phyloP scores from a whole-genome alignment of 148 eudicot species.

The Nyssa sinensis region DNA sequence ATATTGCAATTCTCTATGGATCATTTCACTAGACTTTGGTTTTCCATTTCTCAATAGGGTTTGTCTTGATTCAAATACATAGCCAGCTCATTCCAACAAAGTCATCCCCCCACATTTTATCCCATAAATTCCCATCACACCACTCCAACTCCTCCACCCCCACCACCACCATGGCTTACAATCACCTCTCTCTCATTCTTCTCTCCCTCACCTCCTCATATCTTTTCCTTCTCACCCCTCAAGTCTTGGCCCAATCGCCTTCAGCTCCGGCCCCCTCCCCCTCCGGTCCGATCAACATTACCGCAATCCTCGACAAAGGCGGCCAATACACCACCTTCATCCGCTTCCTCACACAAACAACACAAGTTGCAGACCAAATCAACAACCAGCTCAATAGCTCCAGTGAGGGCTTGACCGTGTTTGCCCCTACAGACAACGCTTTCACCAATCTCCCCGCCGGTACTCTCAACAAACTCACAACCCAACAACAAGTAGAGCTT shows the following conservation, averaged over 20 bases:
- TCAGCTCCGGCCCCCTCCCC: constrained; percentile 62
- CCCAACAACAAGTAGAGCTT: constrained; percentile 62
- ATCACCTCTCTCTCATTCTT: constrained; percentile 18
- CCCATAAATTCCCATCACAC: constrained; percentile 19
- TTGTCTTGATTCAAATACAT: constrained; percentile 1
- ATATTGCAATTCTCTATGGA: neutral
- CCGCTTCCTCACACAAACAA: constrained; percentile 38
- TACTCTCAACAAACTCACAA: constrained; percentile 47
- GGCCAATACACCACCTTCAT: constrained; percentile 57
- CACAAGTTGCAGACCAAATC: constrained; percentile 58
- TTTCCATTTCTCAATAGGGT: neutral
- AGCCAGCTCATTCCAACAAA: constrained; percentile 61
- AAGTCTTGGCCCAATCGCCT: constrained; percentile 31
- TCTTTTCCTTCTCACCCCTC: constrained; percentile 24
- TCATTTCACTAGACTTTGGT: neutral
- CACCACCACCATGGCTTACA: constrained; percentile 17
- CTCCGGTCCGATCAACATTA: constrained; percentile 56
- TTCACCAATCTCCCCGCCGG: constrained; percentile 69
- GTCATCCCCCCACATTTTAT: constrained; percentile 12
- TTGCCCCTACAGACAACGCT: constrained; percentile 79
- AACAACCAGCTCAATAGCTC: constrained; percentile 65
- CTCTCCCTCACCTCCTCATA: constrained; percentile 15
- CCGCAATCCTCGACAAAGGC: constrained; percentile 57
- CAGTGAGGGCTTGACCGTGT: constrained; percentile 67
- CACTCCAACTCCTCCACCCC: constrained; percentile 12